Percentiles rank a stretch among this genome's conserved stretches.
These are phyloP conservation scores for Hippophae tibetana DNA, from an alignment of 306 rosid species.

Conservation along the genomic window DNA sequence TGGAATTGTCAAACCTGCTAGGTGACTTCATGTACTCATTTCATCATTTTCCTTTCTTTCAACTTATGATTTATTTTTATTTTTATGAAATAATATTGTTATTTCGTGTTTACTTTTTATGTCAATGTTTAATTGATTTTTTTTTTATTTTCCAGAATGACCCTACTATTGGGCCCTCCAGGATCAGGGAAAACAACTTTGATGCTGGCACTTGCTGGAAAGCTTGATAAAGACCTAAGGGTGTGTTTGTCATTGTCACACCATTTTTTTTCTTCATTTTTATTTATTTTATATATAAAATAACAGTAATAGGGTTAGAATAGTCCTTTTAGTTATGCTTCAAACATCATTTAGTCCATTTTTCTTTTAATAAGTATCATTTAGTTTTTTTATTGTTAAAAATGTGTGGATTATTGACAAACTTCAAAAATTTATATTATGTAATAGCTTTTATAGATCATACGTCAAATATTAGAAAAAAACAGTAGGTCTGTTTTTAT, in stretches of 20 bases:
- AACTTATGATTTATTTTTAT: too few species aligned
- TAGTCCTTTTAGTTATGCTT: too few species aligned
- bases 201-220: slow-evolving; percentile 26
- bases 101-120: too few species aligned
- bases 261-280: not conserved
- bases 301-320: too few species aligned
- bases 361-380: not conserved
- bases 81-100: too few species aligned
- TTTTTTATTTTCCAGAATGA: slow-evolving; percentile 22
- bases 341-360: too few species aligned
- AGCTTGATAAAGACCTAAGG: slow-evolving; percentile 24
- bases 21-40: not conserved
- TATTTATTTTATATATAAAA: not conserved
- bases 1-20: not conserved
- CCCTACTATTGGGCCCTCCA: slow-evolving; percentile 33
- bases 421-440: too few species aligned
- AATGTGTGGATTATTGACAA: not conserved
- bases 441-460: too few species aligned
- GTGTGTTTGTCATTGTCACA: slow-evolving; percentile 3
- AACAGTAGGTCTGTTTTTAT: too few species aligned
- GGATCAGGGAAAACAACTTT: slow-evolving; percentile 31
- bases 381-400: not conserved
- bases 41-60: too few species aligned
- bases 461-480: too few species aligned
- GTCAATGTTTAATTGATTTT: not conserved